Evolutionary conservation across 164 flowering plant genomes (phyloP).

Genomic region (Magnolia changhungtana): DNA sequence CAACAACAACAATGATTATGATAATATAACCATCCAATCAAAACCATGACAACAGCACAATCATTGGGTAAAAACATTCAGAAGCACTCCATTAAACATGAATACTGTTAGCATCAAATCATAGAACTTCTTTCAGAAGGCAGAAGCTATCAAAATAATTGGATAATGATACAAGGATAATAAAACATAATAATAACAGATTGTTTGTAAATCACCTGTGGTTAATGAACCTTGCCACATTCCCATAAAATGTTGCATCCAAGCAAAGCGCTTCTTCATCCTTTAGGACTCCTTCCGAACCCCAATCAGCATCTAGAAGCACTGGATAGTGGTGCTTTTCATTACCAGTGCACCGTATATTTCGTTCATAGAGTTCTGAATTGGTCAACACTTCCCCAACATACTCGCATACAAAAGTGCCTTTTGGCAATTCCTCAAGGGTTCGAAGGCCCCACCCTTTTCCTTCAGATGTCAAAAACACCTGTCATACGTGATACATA

Average conservation of each 20-base stretch:
- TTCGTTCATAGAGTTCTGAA: constrained; percentile 53
- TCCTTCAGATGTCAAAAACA: constrained; percentile 70
- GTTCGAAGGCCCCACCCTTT: constrained; percentile 95
- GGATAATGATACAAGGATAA: background rate
- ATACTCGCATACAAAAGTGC: constrained; percentile 91
- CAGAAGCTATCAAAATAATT: background rate
- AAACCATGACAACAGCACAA: background rate
- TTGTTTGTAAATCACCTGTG: constrained; percentile 43
- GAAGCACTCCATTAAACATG: background rate
- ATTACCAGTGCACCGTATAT: constrained; percentile 21
- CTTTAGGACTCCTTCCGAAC: constrained; percentile 46
- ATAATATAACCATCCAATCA: no score
- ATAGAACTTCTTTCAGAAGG: background rate
- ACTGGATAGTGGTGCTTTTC: constrained; percentile 47
- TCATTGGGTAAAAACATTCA: background rate
- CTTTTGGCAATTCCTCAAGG: constrained; percentile 77
- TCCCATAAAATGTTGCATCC: constrained; percentile 75
- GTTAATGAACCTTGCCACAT: constrained; percentile 83
- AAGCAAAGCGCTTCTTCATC: constrained; percentile 79
- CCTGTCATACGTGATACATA: constrained; percentile 31
- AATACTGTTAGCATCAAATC: background rate
- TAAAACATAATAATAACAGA: background rate
- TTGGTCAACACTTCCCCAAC: constrained; percentile 84
- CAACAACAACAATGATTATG: no score
- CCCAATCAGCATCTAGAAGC: constrained; percentile 83